Base-by-base conservation (phyloP, 495 filamentous ascomycete genomes). In the Daldinia grandis region DNA sequence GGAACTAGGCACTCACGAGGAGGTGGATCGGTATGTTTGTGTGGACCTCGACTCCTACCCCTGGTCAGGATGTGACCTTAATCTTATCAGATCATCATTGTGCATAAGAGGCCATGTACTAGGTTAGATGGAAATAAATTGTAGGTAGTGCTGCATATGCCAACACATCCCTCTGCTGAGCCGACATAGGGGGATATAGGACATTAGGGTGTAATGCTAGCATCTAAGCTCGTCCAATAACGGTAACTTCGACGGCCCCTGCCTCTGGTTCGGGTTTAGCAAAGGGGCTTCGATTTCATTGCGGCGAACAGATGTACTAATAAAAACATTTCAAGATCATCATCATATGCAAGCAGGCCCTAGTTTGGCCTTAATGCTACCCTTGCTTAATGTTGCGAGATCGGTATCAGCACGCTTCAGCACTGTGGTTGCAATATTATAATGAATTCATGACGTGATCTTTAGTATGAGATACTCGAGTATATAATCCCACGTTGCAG, bases 21-120 rank as follows among this genome's bases (percentile, higher is more conserved):
- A 47, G 40, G 7, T 44, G 17, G 40, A 19, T 21, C 2, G 40
- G 42, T 19, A 24, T 17, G 6, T 47, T 47, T 47, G 8, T 47
- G 42, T 47, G 42, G 42, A 19, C 2, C 42, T 47, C 17, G 42
- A 1, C 19, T 47, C 17, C 2, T 47, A 47, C 42, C 42, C 42
- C 42, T 47, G 8, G 42, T 10, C 6, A 47, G 6, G n/a, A 47
- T 47, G 42, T 17, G 17, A 17, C n/a, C 19, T 47, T 47, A 47
- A 47, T 47, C 42, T 47, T 47, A 47, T 47, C 42, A 24, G 42
- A 47, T 47, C 42, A 47, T 47, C 42, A 47, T 19, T 10, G 42
- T 47, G 42, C 42, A 47, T 47, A 17, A 12, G 42, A 19, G 42
- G 3, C 8, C 17, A 2, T 21, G 10, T 21, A 3, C 3, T 24